phyloP scores from a whole-genome alignment of 805 yeast species.

The Candida quercuum region DNA sequence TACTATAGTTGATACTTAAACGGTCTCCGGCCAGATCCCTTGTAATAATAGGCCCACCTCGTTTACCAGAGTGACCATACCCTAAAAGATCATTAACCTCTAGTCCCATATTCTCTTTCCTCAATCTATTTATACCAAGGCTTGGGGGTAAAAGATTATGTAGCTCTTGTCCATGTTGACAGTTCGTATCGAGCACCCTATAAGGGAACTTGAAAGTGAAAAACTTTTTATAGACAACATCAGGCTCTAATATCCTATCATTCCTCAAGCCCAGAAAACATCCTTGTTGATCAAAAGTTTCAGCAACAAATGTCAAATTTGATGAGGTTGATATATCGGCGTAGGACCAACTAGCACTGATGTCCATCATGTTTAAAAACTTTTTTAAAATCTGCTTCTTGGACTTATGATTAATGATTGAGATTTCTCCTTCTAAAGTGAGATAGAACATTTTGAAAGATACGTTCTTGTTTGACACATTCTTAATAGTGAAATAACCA shows the following conservation, averaged over 20 bases:
- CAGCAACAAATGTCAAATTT: conserved; percentile 39
- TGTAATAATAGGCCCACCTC: conserved; percentile 52
- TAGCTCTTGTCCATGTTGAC: conserved; percentile 37
- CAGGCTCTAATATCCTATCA: conserved; percentile 43
- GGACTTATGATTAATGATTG: conserved; percentile 25
- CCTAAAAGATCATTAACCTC: conserved; percentile 30
- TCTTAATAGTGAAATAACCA: conserved; percentile 51
- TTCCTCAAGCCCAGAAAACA: conserved; percentile 42
- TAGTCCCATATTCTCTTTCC: conserved; percentile 26
- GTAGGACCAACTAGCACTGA: conserved; percentile 50
- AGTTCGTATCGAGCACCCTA: conserved; percentile 44
- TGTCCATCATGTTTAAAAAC: conserved; percentile 55
- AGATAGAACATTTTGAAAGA: conserved; percentile 60
- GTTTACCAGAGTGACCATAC: conserved; percentile 44
- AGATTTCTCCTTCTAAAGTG: conserved; percentile 38
- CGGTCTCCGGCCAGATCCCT: conserved; percentile 43
- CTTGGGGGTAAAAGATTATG: conserved; percentile 37
- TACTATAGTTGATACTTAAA: conserved; percentile 43
- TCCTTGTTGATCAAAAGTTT: conserved; percentile 38
- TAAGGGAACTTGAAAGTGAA: conserved; percentile 55
- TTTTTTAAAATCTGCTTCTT: conserved; percentile 38
- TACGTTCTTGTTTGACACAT: conserved; percentile 39
- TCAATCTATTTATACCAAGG: conserved; percentile 31
- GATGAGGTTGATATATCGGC: conserved; percentile 47
- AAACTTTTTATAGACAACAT: conserved; percentile 48